Evolutionary conservation across 805 yeast species (phyloP).

Genomic region (Ogataea paradorogensis): DNA sequence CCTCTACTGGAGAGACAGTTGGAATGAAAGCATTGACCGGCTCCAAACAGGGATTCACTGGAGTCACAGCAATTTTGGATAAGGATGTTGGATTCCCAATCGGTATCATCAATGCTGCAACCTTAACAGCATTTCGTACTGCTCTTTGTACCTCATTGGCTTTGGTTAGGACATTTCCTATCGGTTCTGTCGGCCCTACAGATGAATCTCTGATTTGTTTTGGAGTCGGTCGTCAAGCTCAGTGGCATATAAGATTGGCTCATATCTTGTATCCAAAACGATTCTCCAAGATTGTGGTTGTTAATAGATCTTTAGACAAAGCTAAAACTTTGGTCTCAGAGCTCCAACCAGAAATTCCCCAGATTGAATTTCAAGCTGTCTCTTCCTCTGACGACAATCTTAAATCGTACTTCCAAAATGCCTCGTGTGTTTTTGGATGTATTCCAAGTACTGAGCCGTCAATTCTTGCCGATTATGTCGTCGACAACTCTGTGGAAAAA

Average conservation of each 20-base stretch:
- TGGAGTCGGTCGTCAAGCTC: slow-evolving; percentile 64
- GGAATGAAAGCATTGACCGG: slow-evolving; percentile 63
- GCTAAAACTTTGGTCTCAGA: slow-evolving; percentile 33
- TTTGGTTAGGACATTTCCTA: slow-evolving; percentile 36
- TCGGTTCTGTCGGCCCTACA: slow-evolving; percentile 20
- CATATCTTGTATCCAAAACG: slow-evolving; percentile 37
- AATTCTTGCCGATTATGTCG: slow-evolving; percentile 35
- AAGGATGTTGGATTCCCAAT: slow-evolving; percentile 46
- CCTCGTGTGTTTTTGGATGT: slow-evolving; percentile 57
- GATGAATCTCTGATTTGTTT: slow-evolving; percentile 38
- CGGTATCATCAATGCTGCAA: slow-evolving; percentile 56
- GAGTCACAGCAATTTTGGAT: slow-evolving; percentile 51
- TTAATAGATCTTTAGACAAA: slow-evolving; percentile 43
- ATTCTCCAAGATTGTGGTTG: slow-evolving; percentile 41
- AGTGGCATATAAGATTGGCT: slow-evolving; percentile 56
- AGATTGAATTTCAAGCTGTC: slow-evolving; percentile 23
- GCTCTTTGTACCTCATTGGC: slow-evolving; percentile 56
- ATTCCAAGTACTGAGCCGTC: slow-evolving; percentile 53
- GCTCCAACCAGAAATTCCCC: slow-evolving; percentile 32
- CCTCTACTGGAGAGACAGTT: slow-evolving; percentile 52
- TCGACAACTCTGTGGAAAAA: slow-evolving; percentile 16
- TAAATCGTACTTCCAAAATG: slow-evolving; percentile 31
- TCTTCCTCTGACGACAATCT: slow-evolving; percentile 20
- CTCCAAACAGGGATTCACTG: slow-evolving; percentile 57
- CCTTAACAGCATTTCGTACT: slow-evolving; percentile 65